phyloP scores from a whole-genome alignment of 1,284 basidiomycete species.

The Ganoderma lucidum region DNA sequence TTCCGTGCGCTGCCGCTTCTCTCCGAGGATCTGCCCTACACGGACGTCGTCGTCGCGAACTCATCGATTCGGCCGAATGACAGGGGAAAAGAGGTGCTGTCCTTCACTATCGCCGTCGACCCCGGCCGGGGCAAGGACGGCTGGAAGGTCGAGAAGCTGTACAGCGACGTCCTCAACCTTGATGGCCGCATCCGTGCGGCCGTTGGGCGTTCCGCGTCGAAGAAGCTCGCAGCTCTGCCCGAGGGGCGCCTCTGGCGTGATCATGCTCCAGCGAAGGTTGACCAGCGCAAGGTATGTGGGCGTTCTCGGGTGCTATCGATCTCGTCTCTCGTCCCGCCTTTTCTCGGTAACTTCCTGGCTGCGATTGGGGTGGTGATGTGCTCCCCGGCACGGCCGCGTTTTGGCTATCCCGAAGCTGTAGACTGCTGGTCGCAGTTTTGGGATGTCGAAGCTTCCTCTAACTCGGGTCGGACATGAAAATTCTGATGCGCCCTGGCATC shows the following conservation, averaged over 20 bases:
- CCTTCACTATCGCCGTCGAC: constrained; percentile 78
- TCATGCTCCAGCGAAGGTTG: constrained; percentile 95
- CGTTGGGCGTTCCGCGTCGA: constrained; percentile 75
- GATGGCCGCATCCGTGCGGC: constrained; percentile 75
- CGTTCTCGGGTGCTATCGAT: not conserved
- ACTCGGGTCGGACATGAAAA: constrained; percentile 4
- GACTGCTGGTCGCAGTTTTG: constrained; percentile 7
- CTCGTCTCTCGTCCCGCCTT: constrained; percentile 12
- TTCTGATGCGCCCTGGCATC: constrained; percentile 18
- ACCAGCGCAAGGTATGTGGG: constrained; percentile 85
- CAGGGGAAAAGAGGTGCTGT: constrained; percentile 86
- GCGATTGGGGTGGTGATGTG: not conserved
- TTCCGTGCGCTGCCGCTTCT: constrained; percentile 80
- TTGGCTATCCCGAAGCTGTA: constrained; percentile 15
- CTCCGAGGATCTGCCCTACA: constrained; percentile 70
- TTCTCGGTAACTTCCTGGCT: not conserved
- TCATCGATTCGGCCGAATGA: constrained; percentile 88
- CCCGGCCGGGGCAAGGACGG: constrained; percentile 71
- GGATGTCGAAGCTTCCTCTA: not conserved
- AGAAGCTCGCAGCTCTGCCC: constrained; percentile 84
- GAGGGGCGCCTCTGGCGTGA: constrained; percentile 96
- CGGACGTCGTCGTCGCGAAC: constrained; percentile 68
- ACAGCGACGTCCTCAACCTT: constrained; percentile 88
- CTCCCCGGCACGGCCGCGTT: not conserved
- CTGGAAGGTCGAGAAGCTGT: constrained; percentile 96